Percentiles rank a stretch among this genome's conserved stretches.
phyloP scores from a whole-genome alignment of 1,139 yeast genomes.

The Yamadazyma diospyri region DNA sequence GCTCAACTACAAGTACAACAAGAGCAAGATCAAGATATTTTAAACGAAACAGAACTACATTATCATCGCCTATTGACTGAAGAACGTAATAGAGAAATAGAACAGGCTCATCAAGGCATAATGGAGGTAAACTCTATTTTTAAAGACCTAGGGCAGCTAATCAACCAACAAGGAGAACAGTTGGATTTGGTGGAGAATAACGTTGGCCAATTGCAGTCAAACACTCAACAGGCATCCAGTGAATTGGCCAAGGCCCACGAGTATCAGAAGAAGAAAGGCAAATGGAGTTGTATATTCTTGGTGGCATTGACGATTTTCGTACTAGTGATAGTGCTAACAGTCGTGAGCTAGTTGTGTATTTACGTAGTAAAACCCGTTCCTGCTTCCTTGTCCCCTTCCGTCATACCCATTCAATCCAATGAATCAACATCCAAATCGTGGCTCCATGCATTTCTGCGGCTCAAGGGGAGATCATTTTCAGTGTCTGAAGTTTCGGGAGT shows the following conservation, averaged over 20 bases:
- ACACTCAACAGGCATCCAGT: conserved; percentile 66
- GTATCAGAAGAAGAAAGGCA: conserved; percentile 65
- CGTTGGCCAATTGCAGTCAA: conserved; percentile 58
- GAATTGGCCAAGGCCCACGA: conserved; percentile 73
- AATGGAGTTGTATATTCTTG: conserved; percentile 69
- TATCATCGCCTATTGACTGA: conserved; percentile 66
- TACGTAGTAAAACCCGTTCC: too few species aligned
- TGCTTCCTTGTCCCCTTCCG: not conserved
- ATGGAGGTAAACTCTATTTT: conserved; percentile 82
- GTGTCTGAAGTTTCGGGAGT: conserved; percentile 26
- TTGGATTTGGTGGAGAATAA: conserved; percentile 82
- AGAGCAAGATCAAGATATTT: conserved; percentile 34
- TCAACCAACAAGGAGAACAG: conserved; percentile 80
- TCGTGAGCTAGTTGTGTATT: conserved; percentile 33
- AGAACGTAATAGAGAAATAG: conserved; percentile 71
- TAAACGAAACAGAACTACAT: conserved; percentile 63
- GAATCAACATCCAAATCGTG: conserved; percentile 10
- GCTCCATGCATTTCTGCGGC: conserved; percentile 6
- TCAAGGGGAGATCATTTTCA: conserved; percentile 7
- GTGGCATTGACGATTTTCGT: conserved; percentile 40
- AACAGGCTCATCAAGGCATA: conserved; percentile 71
- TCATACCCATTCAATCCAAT: conserved; percentile 9
- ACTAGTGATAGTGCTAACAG: conserved; percentile 36
- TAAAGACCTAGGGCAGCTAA: conserved; percentile 73
- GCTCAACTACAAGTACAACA: conserved; percentile 22